Evolutionary conservation across 2,329 filamentous ascomycete species (phyloP), one percentile per base, ranked within the genome.

Genomic region (Ascochyta lentis): DNA sequence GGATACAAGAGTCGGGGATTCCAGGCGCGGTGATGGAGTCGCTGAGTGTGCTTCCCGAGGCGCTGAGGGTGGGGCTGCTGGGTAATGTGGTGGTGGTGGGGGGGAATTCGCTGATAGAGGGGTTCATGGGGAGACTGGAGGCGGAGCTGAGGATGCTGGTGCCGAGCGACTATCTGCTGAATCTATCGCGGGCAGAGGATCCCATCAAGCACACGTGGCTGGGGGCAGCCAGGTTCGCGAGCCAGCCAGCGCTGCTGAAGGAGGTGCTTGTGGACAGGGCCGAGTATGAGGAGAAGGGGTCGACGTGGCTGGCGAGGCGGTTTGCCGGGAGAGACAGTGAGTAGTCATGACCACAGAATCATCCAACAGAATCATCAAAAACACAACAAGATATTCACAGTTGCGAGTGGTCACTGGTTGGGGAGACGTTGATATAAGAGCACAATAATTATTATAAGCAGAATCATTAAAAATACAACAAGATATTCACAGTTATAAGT

Each of bases 31-130:
- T 97, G 10, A 81, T 95, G 76, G 88, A 97, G 72, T 90, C 88
- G 12, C 77, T 99, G 13, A 83, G 85, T 8, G 81, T 81, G 12
- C 76, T 98, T 9, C 95, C 95, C 0, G 82, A 90, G n/a, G 91
- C 90, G 0, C 78, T 98, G 7, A 93, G 92, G 84, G 90, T 92
- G 0, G 88, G 88, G 0, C 84, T 97, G 63, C 77, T 98, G 42
- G 89, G 91, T 34, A 99, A 98, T 64, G 85, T 98, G 4, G 78
- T 97, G 3, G 88, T 96, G 0, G 91, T 97, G 0, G 95, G 95
- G 1, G 95, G 95, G 3, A 96, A 91, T 70, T 84, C 89, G 0
- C 81, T 89, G 16, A 87, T 97, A 24, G 83, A 88, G 1, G 93
- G 93, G 0, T 94, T 99, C 61, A 84, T 92, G 61, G 86, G 91